Base-by-base conservation (phyloP, 2,329 filamentous ascomycete genomes). In the Clonostachys rhizophaga region DNA sequence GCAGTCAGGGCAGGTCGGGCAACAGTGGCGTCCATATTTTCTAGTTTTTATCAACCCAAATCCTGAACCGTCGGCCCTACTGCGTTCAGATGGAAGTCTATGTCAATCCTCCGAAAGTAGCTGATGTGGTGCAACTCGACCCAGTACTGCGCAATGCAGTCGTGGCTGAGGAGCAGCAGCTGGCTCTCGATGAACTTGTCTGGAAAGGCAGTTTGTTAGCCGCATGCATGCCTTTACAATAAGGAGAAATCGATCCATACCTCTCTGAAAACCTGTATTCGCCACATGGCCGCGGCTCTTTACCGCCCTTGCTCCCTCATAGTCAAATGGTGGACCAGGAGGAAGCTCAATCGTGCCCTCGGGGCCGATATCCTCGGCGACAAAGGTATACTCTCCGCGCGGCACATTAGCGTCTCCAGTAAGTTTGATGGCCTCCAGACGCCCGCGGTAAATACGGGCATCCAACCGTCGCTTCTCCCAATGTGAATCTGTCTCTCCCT, bases 361-460 rank as follows among this genome's bases (percentile, higher is more conserved):
- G 0, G 77, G 72, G 0, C 87, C 85, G 35, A 97, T 80, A 55
- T 96, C 90, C 6, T 89, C 80, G 0, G 84, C 86, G 5, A 89
- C 76, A 61, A 95, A 96, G 0, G 87, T 89, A 55, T 84, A 82
- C 63, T 96, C 87, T 9, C 91, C 92, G 9, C 91, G 78, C 0
- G 92, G 92, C 13, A 97, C 83, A 54, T 96, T 95, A 0, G 86
- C 83, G 58, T 99, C 92, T 1, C 92, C 92, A 0, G 92, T 97
- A 34, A 99, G 70, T 63, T 97, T 97, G 59, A 96, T 83, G 0
- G 87, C 92, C 62, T 91, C 84, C 5, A 97, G 65, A 2, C 83
- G 75, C 5, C 90, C 89, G 12, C 72, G 74, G 54, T 87, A 82
- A 2, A 81, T 69, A 13, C 69, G 67, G 24, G 72, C 70, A 13